Conservation (phyloP, 2,329 filamentous ascomycete genomes). For the Pyrenophora graminea region DNA sequence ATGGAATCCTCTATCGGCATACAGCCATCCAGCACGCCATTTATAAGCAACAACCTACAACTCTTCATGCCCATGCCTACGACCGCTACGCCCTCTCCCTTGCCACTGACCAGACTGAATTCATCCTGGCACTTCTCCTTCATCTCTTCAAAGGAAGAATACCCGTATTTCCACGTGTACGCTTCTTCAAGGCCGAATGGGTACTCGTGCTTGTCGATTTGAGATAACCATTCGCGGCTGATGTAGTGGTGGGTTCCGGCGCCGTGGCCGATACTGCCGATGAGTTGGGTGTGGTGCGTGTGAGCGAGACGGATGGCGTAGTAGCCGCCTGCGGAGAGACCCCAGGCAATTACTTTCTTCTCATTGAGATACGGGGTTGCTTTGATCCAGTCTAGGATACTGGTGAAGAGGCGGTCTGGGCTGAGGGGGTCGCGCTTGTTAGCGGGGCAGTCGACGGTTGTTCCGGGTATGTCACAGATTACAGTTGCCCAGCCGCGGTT, state of each 20-base stretch:
- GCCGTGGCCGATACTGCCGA: slow-evolving; percentile 57
- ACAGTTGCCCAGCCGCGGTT: slow-evolving; percentile 55
- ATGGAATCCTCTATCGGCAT: slow-evolving; percentile 65
- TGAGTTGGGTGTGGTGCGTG: slow-evolving; percentile 55
- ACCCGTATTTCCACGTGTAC: slow-evolving; percentile 53
- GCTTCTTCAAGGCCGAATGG: slow-evolving; percentile 60
- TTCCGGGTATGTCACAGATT: slow-evolving; percentile 61
- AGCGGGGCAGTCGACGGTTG: slow-evolving; percentile 58
- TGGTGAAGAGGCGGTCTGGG: slow-evolving; percentile 58
- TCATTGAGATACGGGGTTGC: slow-evolving; percentile 52
- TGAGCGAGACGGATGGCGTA: slow-evolving; percentile 62
- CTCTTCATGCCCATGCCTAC: slow-evolving; percentile 47
- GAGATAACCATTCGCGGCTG: slow-evolving; percentile 57
- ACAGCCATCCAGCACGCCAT: slow-evolving; percentile 62
- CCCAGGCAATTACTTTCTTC: slow-evolving; percentile 57
- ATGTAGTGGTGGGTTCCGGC: slow-evolving; percentile 64
- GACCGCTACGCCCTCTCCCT: slow-evolving; percentile 53
- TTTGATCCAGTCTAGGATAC: slow-evolving; percentile 58
- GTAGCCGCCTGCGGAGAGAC: slow-evolving; percentile 62
- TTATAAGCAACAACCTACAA: slow-evolving; percentile 58
- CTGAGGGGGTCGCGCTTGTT: slow-evolving; percentile 52
- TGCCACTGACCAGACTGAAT: slow-evolving; percentile 58
- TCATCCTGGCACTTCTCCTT: slow-evolving; percentile 54
- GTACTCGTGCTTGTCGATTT: slow-evolving; percentile 60
- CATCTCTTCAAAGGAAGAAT: slow-evolving; percentile 46